Evolutionary conservation across 169 alveolate genomes (phyloP), one percentile per base, ranked within the genome.

Genomic region (Plasmodium billcollinsi): DNA sequence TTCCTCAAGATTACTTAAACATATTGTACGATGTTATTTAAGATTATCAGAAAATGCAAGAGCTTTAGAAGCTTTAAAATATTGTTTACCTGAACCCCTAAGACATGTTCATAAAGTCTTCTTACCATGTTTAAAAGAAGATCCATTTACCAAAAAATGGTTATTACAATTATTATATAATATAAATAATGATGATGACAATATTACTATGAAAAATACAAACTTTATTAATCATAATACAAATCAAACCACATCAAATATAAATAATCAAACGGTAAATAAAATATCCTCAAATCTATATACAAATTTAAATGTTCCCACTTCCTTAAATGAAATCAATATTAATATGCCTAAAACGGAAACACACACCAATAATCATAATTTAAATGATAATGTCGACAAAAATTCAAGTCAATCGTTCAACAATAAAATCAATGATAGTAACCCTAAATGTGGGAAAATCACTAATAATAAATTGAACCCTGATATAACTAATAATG

Each of bases 31-130:
- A 71, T 98, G 99, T 90, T 99, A 98, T 95, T 89, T 97, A 66
- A 96, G 99, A 70, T 93, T 99, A n/a, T 96, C 99, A 24, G 99
- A 99, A 76, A 98, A 99, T 75, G 93, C 95, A 15, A 94, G 97
- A 33, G 99, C 98, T 14, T 92, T 96, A 43, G 98, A 97, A 76
- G 98, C 98, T 26, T 88, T 97, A 39, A 92, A 95, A 72, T 94
- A 95, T 80, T 95, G 97, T 66, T 75, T 96, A 24, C 97, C 98
- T 45, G 93, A 92, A 52, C 93, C 95, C 14, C 70, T 94, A 33
- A 70, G 94, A 26, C 67, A 43, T 93, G 88, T 94, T 43, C 93
- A 94, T 83, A 94, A 94, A 50, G 94, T 93, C 56, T 94, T 94
- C 58, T 90, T 92, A 54, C 96, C 96, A 12, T 94, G 96, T 26